A percentile compares a stretch with the other conserved stretches of the same genome.
These are phyloP conservation scores for Lichtheimia corymbifera DNA, from an alignment of 371 early-diverging fungal species.

Conservation along the genomic window DNA sequence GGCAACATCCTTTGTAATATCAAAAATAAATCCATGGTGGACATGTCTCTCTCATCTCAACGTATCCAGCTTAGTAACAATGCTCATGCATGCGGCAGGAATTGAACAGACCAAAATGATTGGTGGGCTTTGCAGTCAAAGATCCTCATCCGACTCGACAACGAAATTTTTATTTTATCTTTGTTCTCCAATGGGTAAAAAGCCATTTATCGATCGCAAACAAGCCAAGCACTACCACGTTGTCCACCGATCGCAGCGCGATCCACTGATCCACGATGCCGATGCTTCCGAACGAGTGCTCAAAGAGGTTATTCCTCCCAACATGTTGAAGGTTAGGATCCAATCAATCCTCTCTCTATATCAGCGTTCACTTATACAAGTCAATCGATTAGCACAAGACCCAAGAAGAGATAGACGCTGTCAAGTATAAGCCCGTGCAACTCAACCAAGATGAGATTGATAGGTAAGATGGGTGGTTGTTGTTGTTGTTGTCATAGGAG, in stretches of 20 bases:
- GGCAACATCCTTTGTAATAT: neutral
- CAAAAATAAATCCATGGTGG: too few relatives aligned
- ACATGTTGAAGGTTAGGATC: conserved; percentile 61
- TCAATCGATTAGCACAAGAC: conserved; percentile 34
- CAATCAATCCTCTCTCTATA: too few relatives aligned
- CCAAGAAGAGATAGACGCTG: conserved; percentile 37
- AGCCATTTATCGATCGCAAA: conserved; percentile 87
- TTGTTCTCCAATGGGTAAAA: conserved; percentile 61
- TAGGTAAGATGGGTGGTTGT: conserved; percentile 16
- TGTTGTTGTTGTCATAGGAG: neutral
- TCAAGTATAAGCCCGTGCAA: conserved; percentile 34
- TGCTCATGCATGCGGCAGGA: too few relatives aligned
- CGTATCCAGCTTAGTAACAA: too few relatives aligned
- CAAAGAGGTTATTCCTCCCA: conserved; percentile 71
- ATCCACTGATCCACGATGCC: conserved; percentile 85
- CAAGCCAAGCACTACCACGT: conserved; percentile 84
- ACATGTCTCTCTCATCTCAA: too few relatives aligned
- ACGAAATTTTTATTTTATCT: too few relatives aligned
- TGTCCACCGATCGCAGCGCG: conserved; percentile 94
- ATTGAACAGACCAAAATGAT: too few relatives aligned
- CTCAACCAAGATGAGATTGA: conserved; percentile 53
- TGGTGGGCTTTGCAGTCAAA: too few relatives aligned
- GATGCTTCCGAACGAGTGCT: conserved; percentile 83
- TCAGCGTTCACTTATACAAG: neutral
- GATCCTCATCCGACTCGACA: too few relatives aligned